Evolutionary conservation across 1,139 yeast species (phyloP), one percentile per base, ranked within the genome.

Genomic region (Lizanozyma gosingica): DNA sequence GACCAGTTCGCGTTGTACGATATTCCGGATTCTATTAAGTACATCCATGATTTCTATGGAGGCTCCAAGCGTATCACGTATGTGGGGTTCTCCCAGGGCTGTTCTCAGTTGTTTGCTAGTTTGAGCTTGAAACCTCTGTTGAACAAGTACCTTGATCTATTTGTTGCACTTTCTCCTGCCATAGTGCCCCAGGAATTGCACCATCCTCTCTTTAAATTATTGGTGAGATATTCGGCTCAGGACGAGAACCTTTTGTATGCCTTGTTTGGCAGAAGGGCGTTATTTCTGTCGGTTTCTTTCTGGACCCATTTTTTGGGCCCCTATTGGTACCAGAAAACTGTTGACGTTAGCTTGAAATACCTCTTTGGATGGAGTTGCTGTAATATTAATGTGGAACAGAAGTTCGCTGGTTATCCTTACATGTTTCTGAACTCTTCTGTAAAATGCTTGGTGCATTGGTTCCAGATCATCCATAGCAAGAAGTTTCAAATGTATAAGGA

Each of bases 401-500:
- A 67, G 47, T 51, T 49, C 36, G 49, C 65, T 2, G 75, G 75
- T 2, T 71, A 71, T 45, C 68, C 72, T 3, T 75, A 68, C 43
- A 64, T 71, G 71, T 71, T 68, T 47, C 67, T 73, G 9, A 69
- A 71, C 15, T 61, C 72, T 1, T 65, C 72, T 3, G 76, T 70
- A 4, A 71, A 70, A 46, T 60, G 71, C 0, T 60, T 71, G 17
- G 57, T 65, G 15, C 76, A 71, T 48, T 71, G 76, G 76, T 67
- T 69, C 47, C 76, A 71, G 48, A 70, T 70, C 17, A 69, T 70
- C 18, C 54, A 59, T 34, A 59, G 60, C 32, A 57, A 59, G 44
- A 47, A 75, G 42, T 68, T 70, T 45, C 75, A 70, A 49, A 70
- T 71, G 75, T 68, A 63, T 48, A 68, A 69, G 53, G 78, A 63